Conservation (phyloP, 441 rosid species). For the Adansonia rubrostipa region DNA sequence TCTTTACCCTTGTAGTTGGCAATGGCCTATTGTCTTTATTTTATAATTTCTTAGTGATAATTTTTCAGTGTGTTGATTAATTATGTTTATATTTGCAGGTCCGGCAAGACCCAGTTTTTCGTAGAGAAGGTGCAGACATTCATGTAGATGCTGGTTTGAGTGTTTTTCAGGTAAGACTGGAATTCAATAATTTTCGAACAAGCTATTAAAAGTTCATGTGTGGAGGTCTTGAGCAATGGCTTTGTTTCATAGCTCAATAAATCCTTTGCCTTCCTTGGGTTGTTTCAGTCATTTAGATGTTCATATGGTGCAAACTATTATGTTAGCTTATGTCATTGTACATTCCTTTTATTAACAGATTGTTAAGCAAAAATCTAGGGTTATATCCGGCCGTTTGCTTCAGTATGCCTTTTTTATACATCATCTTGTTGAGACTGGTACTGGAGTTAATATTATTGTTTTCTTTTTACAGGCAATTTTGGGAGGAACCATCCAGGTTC, state of each 20-base stretch:
- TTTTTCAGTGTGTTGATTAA: not conserved
- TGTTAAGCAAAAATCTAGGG: slow-evolving; percentile 11
- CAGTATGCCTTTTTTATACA: not conserved
- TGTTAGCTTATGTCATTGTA: not conserved
- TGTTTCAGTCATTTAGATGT: not conserved
- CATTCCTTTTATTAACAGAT: not conserved
- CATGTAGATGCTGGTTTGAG: slow-evolving; percentile 85
- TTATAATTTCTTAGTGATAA: not conserved
- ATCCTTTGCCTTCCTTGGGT: not conserved
- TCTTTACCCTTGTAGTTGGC: not conserved
- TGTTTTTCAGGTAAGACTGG: slow-evolving; percentile 74
- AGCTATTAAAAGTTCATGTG: not conserved
- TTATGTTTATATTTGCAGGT: slow-evolving; percentile 50
- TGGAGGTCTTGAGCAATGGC: slow-evolving; percentile 3
- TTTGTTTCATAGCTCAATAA: slow-evolving; percentile 15
- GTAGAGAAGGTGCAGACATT: slow-evolving; percentile 90
- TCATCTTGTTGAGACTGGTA: not conserved
- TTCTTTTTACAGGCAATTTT: slow-evolving; percentile 75
- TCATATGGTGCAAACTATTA: not conserved
- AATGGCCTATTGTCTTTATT: not conserved
- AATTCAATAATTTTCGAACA: not conserved
- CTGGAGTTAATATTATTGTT: slow-evolving; percentile 14
- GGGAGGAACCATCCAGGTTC: slow-evolving; percentile 98
- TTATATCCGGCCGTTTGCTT: slow-evolving; percentile 9
- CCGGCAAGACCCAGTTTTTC: slow-evolving; percentile 94